Evolutionary conservation across 805 yeast genomes (phyloP), one percentile per base, ranked within the genome.

Genomic region (Candida tallmaniae): DNA sequence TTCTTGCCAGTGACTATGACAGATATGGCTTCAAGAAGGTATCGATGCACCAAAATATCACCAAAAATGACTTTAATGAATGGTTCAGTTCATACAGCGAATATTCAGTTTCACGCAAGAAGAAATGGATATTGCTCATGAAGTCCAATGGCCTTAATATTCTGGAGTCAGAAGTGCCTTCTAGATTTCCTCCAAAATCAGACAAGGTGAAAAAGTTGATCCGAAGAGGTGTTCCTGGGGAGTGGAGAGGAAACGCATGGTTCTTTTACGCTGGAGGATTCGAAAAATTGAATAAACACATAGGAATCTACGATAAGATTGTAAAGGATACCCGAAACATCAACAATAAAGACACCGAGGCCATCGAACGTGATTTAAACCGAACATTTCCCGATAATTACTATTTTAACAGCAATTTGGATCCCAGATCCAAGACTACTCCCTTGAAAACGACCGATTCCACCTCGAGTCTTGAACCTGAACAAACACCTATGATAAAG

Each of bases 191-290:
- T 0, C 77, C 90, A 1, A 74, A 73, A 40, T 81, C 88, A 3
- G 89, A 81, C 39, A 86, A 83, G 46, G 66, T 87, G 43, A 82
- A 83, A 50, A 73, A 94, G 39, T 80, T 85, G 49, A 76, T 93
- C 9, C 73, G 97, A 36, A 84, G 84, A 54, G 98, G 98, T 9
- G 80, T 90, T 8, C 97, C 98, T 0, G 89, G 96, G 0, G 96
- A 87, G 53, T 90, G 96, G 97, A 68, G 98, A 45, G 98, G 98
- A 1, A 75, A 76, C 45, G 96, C 97, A 0, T 90, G 98, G 98
- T 90, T 93, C 70, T 81, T 78, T 65, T 90, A 85, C 57, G 95
- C 95, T 6, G 79, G 80, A 17, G 98, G 97, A 2, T 72, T 78
- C 36, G 93, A 84, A 34, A 72, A 71, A 45, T 58, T 87, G 37